Evolutionary conservation across 164 flowering plant species (phyloP).

Genomic region (Kalanchoe fedtschenkoi): DNA sequence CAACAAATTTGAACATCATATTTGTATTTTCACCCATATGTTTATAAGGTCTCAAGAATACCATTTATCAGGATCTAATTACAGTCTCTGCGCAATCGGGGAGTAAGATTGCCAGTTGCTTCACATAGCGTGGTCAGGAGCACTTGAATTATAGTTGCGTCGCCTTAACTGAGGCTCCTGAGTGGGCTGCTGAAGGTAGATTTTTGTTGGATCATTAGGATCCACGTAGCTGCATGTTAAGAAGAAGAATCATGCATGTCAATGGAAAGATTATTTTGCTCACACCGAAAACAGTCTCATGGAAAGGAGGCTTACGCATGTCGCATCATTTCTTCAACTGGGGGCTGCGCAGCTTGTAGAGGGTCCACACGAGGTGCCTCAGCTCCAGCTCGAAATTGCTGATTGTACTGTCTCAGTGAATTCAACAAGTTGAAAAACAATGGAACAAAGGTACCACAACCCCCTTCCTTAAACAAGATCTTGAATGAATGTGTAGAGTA

Average conservation of each 20-base stretch:
- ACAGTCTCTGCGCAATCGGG: too few relatives aligned
- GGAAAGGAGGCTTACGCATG: constrained; percentile 63
- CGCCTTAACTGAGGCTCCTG: constrained; percentile 75
- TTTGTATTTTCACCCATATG: too few relatives aligned
- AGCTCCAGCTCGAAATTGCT: constrained; percentile 18
- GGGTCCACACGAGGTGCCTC: constrained; percentile 63
- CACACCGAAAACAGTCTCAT: not conserved
- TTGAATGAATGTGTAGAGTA: constrained; percentile 86
- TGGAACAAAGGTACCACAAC: constrained; percentile 94
- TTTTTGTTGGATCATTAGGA: constrained; percentile 90
- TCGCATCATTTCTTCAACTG: constrained; percentile 98
- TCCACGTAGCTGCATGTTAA: constrained; percentile 71
- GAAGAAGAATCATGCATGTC: not conserved
- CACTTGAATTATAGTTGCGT: constrained; percentile 56
- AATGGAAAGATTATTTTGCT: not conserved
- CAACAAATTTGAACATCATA: too few relatives aligned
- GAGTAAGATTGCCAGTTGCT: not conserved
- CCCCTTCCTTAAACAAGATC: constrained; percentile 95
- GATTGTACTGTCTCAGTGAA: constrained; percentile 68
- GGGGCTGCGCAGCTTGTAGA: constrained; percentile 79
- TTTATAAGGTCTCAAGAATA: too few relatives aligned
- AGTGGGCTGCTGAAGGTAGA: constrained; percentile 80
- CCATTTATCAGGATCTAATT: too few relatives aligned
- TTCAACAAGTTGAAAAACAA: constrained; percentile 68
- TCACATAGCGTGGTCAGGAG: constrained; percentile 25